Base-by-base conservation (phyloP, 805 yeast species). In the Lipomyces mesembrius region DNA sequence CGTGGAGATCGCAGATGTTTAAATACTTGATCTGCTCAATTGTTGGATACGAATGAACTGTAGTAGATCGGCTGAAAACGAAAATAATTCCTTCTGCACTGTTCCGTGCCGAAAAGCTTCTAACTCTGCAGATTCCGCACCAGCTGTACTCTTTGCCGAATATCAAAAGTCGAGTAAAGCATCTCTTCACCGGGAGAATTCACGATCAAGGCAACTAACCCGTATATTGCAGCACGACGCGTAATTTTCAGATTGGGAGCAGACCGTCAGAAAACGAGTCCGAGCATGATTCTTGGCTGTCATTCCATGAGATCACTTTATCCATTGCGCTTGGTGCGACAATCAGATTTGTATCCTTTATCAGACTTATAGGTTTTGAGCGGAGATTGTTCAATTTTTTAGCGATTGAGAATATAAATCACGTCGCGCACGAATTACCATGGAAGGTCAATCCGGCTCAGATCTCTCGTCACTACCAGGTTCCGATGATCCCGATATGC, bases 381-480 rank as follows among this genome's bases (percentile, higher is more conserved):
- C 20, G n/a, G 20, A 3, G 20, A 12, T 7, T 17, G 49, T n/a
- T 17, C 49, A 43, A 43, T n/a, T n/a, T n/a, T 43, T 17, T 43
- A 3, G 12, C 20, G 11, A 8, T 17, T 43, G 20, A 43, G 49
- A n/a, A 17, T 17, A 43, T 7, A 17, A 12, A 43, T 43, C 22
- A 1, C 22, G 9, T 17, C 22, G 3, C 2, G 22, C 49, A 43
- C 22, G 55, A 52, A 4, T 20, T 29, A n/a, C 29, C n/a, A 60
- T 53, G 37, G 60, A 37, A 11, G 61, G 22, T 9, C n/a, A 51
- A 14, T 61, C 65, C 27, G 67, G 57, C 12, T 64, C 67, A 7
- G 67, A 64, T 29, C 60, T 64, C 22, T 64, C 67, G 35, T 52
- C 67, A 12, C 67, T 66, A 5, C 67, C 67, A 11, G 62, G 46